Conservation (phyloP, 2,329 filamentous ascomycete genomes). For the Aspergillus sp. region DNA sequence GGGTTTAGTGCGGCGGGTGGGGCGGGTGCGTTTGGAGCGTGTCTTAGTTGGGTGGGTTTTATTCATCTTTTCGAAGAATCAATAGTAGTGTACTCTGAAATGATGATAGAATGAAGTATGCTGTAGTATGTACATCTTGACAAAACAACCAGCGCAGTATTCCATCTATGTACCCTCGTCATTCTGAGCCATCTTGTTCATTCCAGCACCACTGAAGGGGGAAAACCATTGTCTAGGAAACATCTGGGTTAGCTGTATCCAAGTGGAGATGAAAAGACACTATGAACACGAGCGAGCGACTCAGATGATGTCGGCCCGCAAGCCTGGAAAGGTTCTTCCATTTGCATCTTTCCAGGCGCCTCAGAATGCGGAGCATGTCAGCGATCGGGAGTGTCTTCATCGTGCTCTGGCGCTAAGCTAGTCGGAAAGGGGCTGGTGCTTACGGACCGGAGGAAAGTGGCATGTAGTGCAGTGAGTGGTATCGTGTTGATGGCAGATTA, state of each 20-base stretch:
- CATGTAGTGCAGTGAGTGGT: not conserved
- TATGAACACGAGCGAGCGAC: constrained; percentile 1
- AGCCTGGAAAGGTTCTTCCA: constrained; percentile 20
- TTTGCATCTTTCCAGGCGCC: constrained; percentile 20
- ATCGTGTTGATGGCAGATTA: not conserved
- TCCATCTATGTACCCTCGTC: not conserved
- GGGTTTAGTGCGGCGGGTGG: not conserved
- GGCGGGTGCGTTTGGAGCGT: not conserved
- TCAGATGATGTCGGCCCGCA: constrained; percentile 23
- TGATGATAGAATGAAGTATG: not conserved
- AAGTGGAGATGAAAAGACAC: not conserved
- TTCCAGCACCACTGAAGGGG: not conserved
- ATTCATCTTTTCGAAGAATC: not conserved
- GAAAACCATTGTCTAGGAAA: not conserved
- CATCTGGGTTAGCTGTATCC: not conserved
- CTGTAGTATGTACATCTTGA: not conserved
- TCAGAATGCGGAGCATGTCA: constrained; percentile 20
- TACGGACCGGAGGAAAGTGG: not conserved
- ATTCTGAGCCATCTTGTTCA: not conserved
- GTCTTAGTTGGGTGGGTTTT: not conserved
- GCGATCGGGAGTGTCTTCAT: constrained; percentile 20
- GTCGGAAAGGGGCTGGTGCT: not conserved
- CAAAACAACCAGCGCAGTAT: not conserved
- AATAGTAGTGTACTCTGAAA: not conserved
- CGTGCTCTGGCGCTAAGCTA: not conserved